phyloP scores from a whole-genome alignment of 805 yeast genomes.

The Monosporozyma aerobia region DNA sequence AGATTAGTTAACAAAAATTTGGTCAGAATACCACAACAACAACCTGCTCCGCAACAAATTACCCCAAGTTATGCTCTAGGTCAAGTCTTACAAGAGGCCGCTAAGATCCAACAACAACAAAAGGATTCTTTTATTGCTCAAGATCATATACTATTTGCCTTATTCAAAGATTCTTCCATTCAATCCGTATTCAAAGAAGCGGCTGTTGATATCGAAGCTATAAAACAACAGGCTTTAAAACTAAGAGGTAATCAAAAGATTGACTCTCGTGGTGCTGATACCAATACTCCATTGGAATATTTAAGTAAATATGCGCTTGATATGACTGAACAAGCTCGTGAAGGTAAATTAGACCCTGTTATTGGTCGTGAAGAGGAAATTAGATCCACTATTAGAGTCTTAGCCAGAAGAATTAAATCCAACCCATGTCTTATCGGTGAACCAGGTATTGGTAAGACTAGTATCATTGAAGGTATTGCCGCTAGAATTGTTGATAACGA shows the following conservation, averaged over 20 bases:
- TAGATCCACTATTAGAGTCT: slow-evolving; percentile 84
- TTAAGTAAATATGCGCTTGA: slow-evolving; percentile 85
- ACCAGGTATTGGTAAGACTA: slow-evolving; percentile 98
- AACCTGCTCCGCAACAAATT: slow-evolving; percentile 80
- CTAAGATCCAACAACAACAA: slow-evolving; percentile 72
- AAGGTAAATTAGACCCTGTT: slow-evolving; percentile 95
- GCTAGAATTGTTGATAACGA: slow-evolving; percentile 93
- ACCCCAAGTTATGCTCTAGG: slow-evolving; percentile 70
- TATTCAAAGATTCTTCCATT: slow-evolving; percentile 69
- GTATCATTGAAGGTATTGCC: slow-evolving; percentile 97
- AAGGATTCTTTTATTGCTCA: slow-evolving; percentile 89
- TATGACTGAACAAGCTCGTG: slow-evolving; percentile 84
- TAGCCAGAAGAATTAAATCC: slow-evolving; percentile 95
- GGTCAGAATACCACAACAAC: slow-evolving; percentile 79
- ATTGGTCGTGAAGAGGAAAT: slow-evolving; percentile 99
- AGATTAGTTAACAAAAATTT: slow-evolving; percentile 71
- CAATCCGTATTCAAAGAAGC: slow-evolving; percentile 65
- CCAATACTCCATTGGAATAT: slow-evolving; percentile 76
- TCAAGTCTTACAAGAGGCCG: slow-evolving; percentile 63
- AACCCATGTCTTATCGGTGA: slow-evolving; percentile 97
- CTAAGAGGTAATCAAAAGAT: slow-evolving; percentile 87
- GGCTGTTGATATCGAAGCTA: slow-evolving; percentile 54
- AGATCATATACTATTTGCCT: slow-evolving; percentile 82
- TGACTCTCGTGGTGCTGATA: slow-evolving; percentile 89
- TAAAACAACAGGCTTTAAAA: slow-evolving; percentile 68